A percentile compares a stretch with the other conserved stretches of the same genome.
Conservation (phyloP, 2,329 filamentous ascomycete genomes). For the Fusarium transvaalense region DNA sequence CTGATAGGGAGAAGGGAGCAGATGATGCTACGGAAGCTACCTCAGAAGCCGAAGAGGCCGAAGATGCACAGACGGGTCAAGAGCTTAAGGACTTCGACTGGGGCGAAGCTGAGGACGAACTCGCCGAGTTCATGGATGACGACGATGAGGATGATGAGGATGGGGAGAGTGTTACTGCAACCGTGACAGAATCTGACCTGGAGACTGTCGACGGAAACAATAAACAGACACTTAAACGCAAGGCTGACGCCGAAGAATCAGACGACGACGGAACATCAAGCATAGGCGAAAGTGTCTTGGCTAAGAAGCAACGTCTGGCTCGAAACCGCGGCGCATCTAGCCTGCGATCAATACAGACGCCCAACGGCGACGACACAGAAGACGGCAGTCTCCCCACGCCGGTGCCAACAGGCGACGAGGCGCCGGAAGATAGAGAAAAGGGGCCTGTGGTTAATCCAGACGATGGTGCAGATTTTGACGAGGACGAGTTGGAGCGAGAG, state of each 20-base stretch:
- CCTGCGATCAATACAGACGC: slow-evolving; percentile 60
- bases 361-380: slow-evolving; percentile 54
- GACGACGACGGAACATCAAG: slow-evolving; percentile 51
- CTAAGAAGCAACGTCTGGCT: slow-evolving; percentile 65
- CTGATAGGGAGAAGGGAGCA: slow-evolving; percentile 64
- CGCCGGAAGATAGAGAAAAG: slow-evolving; percentile 50
- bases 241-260: slow-evolving; percentile 51
- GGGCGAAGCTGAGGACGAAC: slow-evolving; percentile 75
- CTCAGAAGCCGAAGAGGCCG: slow-evolving; percentile 49
- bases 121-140: slow-evolving; percentile 77
- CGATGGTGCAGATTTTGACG: slow-evolving; percentile 59
- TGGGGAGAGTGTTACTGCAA: slow-evolving; percentile 47
- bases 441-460: slow-evolving; percentile 44
- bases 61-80: slow-evolving; percentile 53
- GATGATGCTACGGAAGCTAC: slow-evolving; percentile 51
- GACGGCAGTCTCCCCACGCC: slow-evolving; percentile 58
- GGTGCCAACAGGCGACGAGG: slow-evolving; percentile 53
- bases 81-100: slow-evolving; percentile 71
- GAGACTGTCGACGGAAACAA: slow-evolving; percentile 48
- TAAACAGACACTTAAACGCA: slow-evolving; percentile 53
- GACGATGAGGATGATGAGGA: slow-evolving; percentile 63
- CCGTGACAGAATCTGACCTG: slow-evolving; percentile 45
- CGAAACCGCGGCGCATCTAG: slow-evolving; percentile 60
- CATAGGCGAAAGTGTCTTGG: slow-evolving; percentile 56
- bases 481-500: slow-evolving; percentile 72